Evolutionary conservation across 2,329 filamentous ascomycete genomes (phyloP).

Genomic region (Alternaria postmessia): DNA sequence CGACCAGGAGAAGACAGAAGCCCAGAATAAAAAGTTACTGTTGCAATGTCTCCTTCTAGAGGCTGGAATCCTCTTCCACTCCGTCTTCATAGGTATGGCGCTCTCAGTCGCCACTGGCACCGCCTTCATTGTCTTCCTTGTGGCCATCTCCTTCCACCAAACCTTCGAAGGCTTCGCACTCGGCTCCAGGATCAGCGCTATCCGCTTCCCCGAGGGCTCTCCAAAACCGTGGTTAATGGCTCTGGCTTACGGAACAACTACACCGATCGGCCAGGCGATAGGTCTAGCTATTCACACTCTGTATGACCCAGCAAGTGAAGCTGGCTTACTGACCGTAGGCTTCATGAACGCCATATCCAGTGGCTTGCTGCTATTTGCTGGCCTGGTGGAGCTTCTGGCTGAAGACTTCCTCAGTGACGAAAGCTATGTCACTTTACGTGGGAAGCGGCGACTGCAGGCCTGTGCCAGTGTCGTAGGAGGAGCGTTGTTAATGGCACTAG

Average conservation of each 20-base stretch:
- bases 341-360: constrained; percentile 60
- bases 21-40: constrained; percentile 67
- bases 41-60: constrained; percentile 79
- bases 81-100: constrained; percentile 78
- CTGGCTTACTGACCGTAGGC: constrained; percentile 59
- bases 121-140: constrained; percentile 70
- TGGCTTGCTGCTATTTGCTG: constrained; percentile 59
- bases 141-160: constrained; percentile 77
- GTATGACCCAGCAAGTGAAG: constrained; percentile 59
- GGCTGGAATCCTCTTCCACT: constrained; percentile 81
- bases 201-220: constrained; percentile 74
- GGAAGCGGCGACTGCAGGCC: constrained; percentile 67
- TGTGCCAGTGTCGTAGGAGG: constrained; percentile 69
- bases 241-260: constrained; percentile 68
- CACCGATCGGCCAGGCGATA: constrained; percentile 60
- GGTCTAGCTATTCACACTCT: constrained; percentile 60
- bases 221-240: constrained; percentile 77
- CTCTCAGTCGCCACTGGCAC: constrained; percentile 72
- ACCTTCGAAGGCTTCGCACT: constrained; percentile 75
- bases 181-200: constrained; percentile 73
- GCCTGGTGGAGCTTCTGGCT: constrained; percentile 59
- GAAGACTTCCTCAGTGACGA: constrained; percentile 67
- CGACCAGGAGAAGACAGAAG: constrained; percentile 47
- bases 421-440: constrained; percentile 67
- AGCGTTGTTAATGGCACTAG: constrained; percentile 69